phyloP scores from a whole-genome alignment of 257 asterid species.

The Plantago major region DNA sequence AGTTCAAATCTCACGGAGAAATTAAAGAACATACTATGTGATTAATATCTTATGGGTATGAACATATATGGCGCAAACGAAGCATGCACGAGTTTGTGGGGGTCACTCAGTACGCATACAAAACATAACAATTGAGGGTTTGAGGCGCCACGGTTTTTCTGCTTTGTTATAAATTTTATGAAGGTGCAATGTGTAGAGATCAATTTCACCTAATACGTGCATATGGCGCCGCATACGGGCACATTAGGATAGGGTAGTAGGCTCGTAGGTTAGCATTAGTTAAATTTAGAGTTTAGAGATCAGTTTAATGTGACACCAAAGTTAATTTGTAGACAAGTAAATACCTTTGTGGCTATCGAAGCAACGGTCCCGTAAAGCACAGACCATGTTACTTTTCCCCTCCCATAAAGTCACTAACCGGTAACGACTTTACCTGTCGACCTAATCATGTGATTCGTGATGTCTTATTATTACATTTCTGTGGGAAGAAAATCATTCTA shows the following conservation, averaged over 20 bases:
- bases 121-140: too few relatives aligned
- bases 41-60: too few relatives aligned
- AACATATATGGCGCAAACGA: too few relatives aligned
- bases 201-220: not conserved
- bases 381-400: conserved; percentile 23
- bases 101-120: too few relatives aligned
- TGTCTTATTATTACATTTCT: conserved; percentile 15
- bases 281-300: not conserved
- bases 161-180: too few relatives aligned
- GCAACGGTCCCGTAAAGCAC: conserved; percentile 50
- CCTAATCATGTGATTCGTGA: conserved; percentile 29
- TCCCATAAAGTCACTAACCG: conserved; percentile 32
- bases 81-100: too few relatives aligned
- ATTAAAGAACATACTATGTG: too few relatives aligned
- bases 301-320: conserved; percentile 5
- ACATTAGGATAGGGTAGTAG: not conserved
- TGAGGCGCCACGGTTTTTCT: too few relatives aligned
- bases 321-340: not conserved
- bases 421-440: conserved; percentile 63
- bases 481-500: not conserved
- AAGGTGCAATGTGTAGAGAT: too few relatives aligned
- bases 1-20: too few relatives aligned
- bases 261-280: not conserved
- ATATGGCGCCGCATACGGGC: not conserved
- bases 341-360: conserved; percentile 31